Evolutionary conservation across 1,284 basidiomycete genomes (phyloP).

Genomic region (Marasmius fiardii): DNA sequence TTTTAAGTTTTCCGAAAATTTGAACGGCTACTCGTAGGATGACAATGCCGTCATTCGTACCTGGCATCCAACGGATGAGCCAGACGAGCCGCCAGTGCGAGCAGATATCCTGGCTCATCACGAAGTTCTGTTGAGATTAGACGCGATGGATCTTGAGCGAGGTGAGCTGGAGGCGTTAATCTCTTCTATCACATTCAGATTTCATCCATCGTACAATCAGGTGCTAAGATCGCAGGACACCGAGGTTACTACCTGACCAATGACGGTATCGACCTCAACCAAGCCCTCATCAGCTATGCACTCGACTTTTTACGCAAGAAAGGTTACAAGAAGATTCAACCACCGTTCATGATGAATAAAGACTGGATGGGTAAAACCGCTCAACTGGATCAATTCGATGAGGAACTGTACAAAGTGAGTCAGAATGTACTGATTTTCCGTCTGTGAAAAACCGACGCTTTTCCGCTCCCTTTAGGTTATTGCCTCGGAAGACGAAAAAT

Average conservation of each 20-base stretch:
- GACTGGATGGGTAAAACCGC: constrained; percentile 97
- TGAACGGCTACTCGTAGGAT: constrained; percentile 46
- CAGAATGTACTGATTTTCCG: not conserved
- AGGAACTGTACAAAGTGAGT: constrained; percentile 92
- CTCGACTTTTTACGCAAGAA: constrained; percentile 87
- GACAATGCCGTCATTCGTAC: constrained; percentile 83
- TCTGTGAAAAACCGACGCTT: constrained; percentile 3
- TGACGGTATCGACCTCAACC: constrained; percentile 96
- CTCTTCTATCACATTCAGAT: not conserved
- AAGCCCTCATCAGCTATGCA: constrained; percentile 93
- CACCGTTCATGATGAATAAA: constrained; percentile 99
- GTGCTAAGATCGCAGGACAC: constrained; percentile 92
- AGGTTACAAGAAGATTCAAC: constrained; percentile 92
- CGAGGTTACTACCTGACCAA: constrained; percentile 95
- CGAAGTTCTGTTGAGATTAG: constrained; percentile 90
- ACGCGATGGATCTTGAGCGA: constrained; percentile 95
- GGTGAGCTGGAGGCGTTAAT: constrained; percentile 42
- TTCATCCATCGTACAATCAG: constrained; percentile 31
- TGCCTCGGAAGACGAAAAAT: constrained; percentile 93
- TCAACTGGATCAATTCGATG: constrained; percentile 97
- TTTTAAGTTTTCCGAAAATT: too few relatives aligned
- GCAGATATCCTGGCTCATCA: constrained; percentile 90
- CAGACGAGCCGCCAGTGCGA: constrained; percentile 49
- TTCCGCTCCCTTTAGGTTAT: constrained; percentile 54
- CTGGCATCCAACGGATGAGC: constrained; percentile 86